phyloP scores from a whole-genome alignment of 495 filamentous ascomycete genomes.

The Lasiosphaeria ovina region DNA sequence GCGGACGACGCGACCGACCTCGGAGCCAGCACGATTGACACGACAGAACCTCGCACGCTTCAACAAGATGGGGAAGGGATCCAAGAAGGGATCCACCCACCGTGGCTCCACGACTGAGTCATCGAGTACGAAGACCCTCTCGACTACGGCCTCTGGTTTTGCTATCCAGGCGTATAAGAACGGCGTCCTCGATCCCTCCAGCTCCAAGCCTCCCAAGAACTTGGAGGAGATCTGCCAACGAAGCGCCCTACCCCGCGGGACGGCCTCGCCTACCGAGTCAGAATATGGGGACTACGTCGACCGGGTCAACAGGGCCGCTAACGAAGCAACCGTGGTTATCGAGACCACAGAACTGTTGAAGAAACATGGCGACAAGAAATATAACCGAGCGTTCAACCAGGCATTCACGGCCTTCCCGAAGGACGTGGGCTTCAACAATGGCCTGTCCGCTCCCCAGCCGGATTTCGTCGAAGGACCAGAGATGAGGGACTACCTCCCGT shows the following conservation, averaged over 20 bases:
- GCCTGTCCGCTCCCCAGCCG: slow-evolving; percentile 30
- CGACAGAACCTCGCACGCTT: slow-evolving; percentile 1
- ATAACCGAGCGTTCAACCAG: no score
- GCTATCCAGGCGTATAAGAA: slow-evolving; percentile 28
- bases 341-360: no score
- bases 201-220: slow-evolving; percentile 27
- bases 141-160: slow-evolving; percentile 28
- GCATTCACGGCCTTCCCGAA: slow-evolving; percentile 28
- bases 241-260: slow-evolving; percentile 19
- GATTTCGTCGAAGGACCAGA: slow-evolving; percentile 36
- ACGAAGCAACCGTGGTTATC: no score
- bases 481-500: slow-evolving; percentile 28
- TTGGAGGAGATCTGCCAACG: slow-evolving; percentile 25
- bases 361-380: no score
- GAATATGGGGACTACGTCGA: slow-evolving; percentile 21
- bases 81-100: not conserved
- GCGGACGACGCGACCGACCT: not conserved
- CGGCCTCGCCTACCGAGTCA: slow-evolving; percentile 28
- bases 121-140: slow-evolving; percentile 21
- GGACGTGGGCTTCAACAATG: slow-evolving; percentile 32
- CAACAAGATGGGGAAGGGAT: slow-evolving; percentile 3
- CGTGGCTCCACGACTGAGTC: slow-evolving; percentile 17
- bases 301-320: no score
- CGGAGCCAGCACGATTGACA: slow-evolving; percentile 3
- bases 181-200: slow-evolving; percentile 22